These are phyloP conservation scores for Magnolia officinalis DNA, from an alignment of 164 flowering plant species.

Conservation along the genomic window DNA sequence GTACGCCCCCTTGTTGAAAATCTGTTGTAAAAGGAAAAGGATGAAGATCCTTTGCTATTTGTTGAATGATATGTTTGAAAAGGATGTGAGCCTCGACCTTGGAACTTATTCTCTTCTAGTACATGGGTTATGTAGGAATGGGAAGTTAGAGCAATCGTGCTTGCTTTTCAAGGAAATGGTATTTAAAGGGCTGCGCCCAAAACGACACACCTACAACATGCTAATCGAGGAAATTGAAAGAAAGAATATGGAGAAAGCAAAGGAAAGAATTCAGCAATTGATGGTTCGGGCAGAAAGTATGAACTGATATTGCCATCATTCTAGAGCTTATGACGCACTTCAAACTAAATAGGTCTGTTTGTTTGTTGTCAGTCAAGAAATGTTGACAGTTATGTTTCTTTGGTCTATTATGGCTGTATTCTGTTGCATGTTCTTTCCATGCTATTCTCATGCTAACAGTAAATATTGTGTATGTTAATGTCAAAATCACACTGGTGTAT, in stretches of 20 bases:
- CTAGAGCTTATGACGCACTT: not conserved
- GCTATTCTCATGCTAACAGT: not conserved
- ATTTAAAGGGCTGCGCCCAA: conserved; percentile 46
- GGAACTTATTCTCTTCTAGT: conserved; percentile 52
- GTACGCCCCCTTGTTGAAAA: conserved; percentile 53
- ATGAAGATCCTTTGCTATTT: conserved; percentile 54
- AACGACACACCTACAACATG: conserved; percentile 24
- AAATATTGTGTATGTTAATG: not conserved
- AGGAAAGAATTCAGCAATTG: conserved; percentile 37
- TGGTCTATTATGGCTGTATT: not conserved
- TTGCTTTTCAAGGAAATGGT: conserved; percentile 54
- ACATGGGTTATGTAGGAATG: conserved; percentile 42
- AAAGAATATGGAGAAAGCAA: conserved; percentile 36
- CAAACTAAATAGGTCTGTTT: not conserved
- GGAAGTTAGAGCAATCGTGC: conserved; percentile 47
- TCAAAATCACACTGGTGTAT: not conserved
- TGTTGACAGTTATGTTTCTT: too few species aligned
- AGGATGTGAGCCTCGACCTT: conserved; percentile 45
- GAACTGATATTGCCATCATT: conserved; percentile 11
- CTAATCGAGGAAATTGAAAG: conserved; percentile 40
- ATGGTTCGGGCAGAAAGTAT: conserved; percentile 27
- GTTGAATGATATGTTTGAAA: conserved; percentile 51
- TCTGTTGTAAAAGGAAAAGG: conserved; percentile 53
- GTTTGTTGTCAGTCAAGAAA: not conserved
- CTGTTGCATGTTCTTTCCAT: not conserved